Base-by-base conservation (phyloP, 305 asterid species). In the Fraxinus latifolia region DNA sequence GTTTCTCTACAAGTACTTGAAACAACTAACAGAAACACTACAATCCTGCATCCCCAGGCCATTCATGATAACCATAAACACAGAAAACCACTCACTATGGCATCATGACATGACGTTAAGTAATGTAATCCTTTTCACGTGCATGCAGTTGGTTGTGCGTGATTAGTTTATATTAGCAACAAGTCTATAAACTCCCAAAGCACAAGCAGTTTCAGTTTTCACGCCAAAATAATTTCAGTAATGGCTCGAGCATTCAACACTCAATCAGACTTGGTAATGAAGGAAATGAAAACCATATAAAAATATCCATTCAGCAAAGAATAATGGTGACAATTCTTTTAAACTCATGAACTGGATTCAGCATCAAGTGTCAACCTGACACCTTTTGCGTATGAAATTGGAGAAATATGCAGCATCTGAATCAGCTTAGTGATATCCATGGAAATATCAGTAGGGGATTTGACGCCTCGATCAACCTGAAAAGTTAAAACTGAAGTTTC, bases 391-490 rank as follows among this genome's bases (percentile, higher is more conserved):
- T 89, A 95, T 72, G 90, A 53, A 79, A 89, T 88, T 74, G 94
- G 93, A 80, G 94, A 84, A 78, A 92, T 79, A 74, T 91, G 89
- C 27, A 89, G 90, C 7, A 82, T 86, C 87, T 89, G 94, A 84
- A 89, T 84, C 83, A 94, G 89, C 90, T 90, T 94, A 44, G 77
- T 88, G 74, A 90, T 92, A 80, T 94, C 91, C 99, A 94, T 94
- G 85, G 99, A 95, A 82, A 94, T 95, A 81, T 95, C 99, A 11
- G 91, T 79, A 21, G 99, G 99, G 58, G 97, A 95, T 83, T 89
- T 94, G 32, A 93, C 96, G 3, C 99, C 97, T 32, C 99, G 97
- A 85, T 95, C 94, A 67, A 95, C 92, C 97, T 95, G 81, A 53
- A 50, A 83, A 68, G 82, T 81, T 11, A 6, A 74, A 58, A 81